phyloP scores from a whole-genome alignment of 2,329 filamentous ascomycete species.

The Paecilomyces fulvus region DNA sequence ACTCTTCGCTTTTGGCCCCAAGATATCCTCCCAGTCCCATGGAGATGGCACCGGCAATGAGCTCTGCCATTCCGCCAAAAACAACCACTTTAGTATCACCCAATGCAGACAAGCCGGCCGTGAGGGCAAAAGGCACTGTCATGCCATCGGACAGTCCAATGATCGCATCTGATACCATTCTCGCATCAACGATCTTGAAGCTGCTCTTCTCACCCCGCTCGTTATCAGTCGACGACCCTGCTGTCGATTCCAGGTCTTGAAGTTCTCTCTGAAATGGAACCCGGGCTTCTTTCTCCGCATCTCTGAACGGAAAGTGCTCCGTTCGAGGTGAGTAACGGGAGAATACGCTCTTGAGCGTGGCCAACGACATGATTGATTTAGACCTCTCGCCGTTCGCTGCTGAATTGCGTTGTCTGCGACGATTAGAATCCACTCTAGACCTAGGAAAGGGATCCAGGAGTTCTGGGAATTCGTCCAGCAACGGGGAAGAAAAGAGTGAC shows the following conservation, averaged over 20 bases:
- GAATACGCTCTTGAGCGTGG: conserved; percentile 20
- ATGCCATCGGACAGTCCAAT: conserved; percentile 71
- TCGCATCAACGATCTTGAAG: conserved; percentile 24
- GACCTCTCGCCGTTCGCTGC: neutral
- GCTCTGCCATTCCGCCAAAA: conserved; percentile 64
- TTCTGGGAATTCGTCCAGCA: conserved; percentile 2
- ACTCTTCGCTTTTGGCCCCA: conserved; percentile 46
- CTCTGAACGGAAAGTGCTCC: conserved; percentile 10
- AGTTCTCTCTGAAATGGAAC: conserved; percentile 9
- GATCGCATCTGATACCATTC: conserved; percentile 50
- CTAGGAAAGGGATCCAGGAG: conserved; percentile 9
- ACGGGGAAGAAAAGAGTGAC: neutral
- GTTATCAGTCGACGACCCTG: neutral
- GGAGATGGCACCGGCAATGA: conserved; percentile 66
- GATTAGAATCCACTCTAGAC: neutral
- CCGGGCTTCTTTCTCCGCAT: conserved; percentile 21
- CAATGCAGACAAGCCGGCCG: conserved; percentile 56
- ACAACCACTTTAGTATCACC: conserved; percentile 61
- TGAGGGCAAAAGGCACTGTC: conserved; percentile 71
- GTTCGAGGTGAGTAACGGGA: conserved; percentile 19
- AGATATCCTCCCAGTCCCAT: conserved; percentile 72
- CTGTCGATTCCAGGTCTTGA: conserved; percentile 4
- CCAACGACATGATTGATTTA: conserved; percentile 20
- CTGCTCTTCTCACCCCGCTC: conserved; percentile 14
- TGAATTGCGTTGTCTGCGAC: neutral